Evolutionary conservation across 2,329 filamentous ascomycete species (phyloP).

Genomic region (Penicillium sp.): DNA sequence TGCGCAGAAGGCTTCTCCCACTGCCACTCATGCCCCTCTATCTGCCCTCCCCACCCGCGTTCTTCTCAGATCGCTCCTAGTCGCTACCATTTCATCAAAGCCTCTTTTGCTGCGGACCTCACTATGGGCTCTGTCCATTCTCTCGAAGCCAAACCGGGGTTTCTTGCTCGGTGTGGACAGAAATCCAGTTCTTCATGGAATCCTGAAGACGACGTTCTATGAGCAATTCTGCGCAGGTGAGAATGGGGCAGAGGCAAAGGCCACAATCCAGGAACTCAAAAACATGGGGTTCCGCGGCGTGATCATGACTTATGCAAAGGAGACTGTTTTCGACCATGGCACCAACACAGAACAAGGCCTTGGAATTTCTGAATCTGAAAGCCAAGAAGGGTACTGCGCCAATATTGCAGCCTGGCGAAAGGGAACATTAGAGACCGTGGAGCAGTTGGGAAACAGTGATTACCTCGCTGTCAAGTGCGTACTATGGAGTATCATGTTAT

Average conservation of each 20-base stretch:
- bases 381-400: constrained; percentile 23
- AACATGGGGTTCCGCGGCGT: constrained; percentile 80
- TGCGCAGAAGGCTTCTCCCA: not conserved
- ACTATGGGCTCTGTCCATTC: constrained; percentile 67
- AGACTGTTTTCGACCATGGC: constrained; percentile 68
- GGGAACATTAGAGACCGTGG: constrained; percentile 75
- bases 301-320: constrained; percentile 81
- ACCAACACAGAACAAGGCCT: constrained; percentile 61
- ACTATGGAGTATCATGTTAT: not conserved
- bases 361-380: not conserved
- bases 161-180: constrained; percentile 71
- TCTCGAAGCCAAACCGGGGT: constrained; percentile 62
- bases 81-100: constrained; percentile 55
- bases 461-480: constrained; percentile 67
- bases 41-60: constrained; percentile 39
- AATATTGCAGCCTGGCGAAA: constrained; percentile 66
- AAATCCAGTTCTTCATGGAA: constrained; percentile 71
- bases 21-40: constrained; percentile 25
- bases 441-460: constrained; percentile 54
- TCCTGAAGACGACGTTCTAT: constrained; percentile 73
- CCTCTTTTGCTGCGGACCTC: constrained; percentile 69
- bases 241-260: constrained; percentile 67
- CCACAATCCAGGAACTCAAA: constrained; percentile 69
- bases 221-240: constrained; percentile 90
- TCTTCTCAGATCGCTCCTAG: constrained; percentile 48